Conservation (phyloP, 164 flowering plant species). For the Piper longum region DNA sequence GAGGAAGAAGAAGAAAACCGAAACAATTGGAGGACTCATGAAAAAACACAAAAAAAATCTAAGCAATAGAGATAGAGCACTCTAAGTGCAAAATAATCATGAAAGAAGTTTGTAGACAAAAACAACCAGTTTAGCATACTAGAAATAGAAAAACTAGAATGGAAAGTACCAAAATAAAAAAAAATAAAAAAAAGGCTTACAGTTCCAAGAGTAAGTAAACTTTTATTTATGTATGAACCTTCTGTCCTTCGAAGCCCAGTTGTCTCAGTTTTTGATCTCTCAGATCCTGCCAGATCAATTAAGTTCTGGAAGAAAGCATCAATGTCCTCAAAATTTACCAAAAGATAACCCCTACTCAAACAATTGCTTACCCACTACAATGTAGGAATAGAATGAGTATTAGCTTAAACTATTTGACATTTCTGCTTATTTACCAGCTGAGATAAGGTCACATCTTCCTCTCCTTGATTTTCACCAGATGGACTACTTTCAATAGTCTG, state of each 20-base stretch:
- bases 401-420: too few species aligned
- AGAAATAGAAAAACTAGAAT: not conserved
- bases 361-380: too few species aligned
- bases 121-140: not conserved
- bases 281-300: slow-evolving; percentile 86
- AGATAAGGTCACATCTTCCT: slow-evolving; percentile 68
- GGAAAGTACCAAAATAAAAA: not conserved
- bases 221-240: slow-evolving; percentile 80
- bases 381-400: too few species aligned
- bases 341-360: not conserved
- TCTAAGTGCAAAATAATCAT: too few species aligned
- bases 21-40: too few species aligned
- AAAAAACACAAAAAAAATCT: too few species aligned
- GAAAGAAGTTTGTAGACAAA: too few species aligned
- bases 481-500: slow-evolving; percentile 92
- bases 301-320: slow-evolving; percentile 39
- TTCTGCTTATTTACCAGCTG: slow-evolving; percentile 42
- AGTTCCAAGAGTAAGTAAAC: slow-evolving; percentile 75
- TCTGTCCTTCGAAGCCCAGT: slow-evolving; percentile 72
- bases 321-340: not conserved
- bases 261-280: slow-evolving; percentile 68
- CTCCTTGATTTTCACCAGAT: slow-evolving; percentile 41
- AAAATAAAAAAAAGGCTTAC: slow-evolving; percentile 27
- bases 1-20: too few species aligned
- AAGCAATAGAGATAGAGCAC: too few species aligned